Evolutionary conservation across 2,329 filamentous ascomycete genomes (phyloP), one percentile per base, ranked within the genome.

Genomic region (Hymenoscyphus salicellus): DNA sequence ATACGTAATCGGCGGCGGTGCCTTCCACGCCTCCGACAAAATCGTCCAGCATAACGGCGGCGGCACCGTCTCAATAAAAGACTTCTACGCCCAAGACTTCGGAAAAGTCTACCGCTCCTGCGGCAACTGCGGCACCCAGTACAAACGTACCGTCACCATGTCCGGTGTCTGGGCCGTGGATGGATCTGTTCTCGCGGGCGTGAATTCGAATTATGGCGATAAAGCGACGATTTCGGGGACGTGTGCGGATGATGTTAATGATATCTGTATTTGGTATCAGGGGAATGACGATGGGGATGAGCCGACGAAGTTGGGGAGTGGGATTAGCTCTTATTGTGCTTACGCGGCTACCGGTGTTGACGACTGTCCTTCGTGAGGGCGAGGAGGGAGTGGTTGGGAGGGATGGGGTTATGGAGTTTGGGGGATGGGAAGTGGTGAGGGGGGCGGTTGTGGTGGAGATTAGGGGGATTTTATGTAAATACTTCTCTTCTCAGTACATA

Each of bases 101-200:
- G 82, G 81, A 58, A 84, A 84, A 69, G 73, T 84, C 16, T 80
- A 80, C 63, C 79, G 82, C 61, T 79, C 76, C 65, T 84, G 81
- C 70, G 82, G 82, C 32, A 83, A 83, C 76, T 83, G 81, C 75
- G 28, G 66, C 0, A 75, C 73, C 11, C 75, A 61, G 46, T 62
- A 64, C 46, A 63, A 71, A 62, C 55, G 71, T 41, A 65, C 71
- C 55, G 65, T 72, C 62, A 74, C 80, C 65, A 76, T 84, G 63
- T 74, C 79, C 71, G 78, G 79, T 70, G 75, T 80, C 65, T 76
- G 75, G 49, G 78, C 78, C 65, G 72, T 75, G 58, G 74, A 77
- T 63, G 81, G 81, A 64, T 72, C 38, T 1, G 36, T 60, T 14
- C 58, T 72, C 52, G 68, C 65, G 56, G 69, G 81, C 61, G 82